phyloP scores from a whole-genome alignment of 352 stramenopile species.

The Thalassiosira gravida region DNA sequence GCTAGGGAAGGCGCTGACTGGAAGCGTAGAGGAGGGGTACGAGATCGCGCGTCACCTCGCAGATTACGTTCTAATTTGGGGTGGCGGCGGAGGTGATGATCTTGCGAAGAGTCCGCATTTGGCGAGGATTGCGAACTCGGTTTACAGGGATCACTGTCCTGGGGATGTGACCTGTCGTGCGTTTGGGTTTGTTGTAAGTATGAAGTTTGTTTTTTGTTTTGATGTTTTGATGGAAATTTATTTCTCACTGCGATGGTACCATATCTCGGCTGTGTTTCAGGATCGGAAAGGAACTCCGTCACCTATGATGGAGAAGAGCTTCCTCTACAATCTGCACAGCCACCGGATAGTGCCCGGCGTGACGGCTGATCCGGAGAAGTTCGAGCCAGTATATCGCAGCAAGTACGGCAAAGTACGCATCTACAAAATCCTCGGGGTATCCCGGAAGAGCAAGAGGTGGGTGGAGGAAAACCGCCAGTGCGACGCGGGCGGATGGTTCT shows the following conservation, averaged over 20 bases:
- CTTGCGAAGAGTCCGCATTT: constrained; percentile 87
- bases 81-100: constrained; percentile 85
- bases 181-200: constrained; percentile 85
- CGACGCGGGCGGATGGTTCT: constrained; percentile 84
- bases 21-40: constrained; percentile 80
- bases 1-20: constrained; percentile 81
- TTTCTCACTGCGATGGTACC: not conserved
- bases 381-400: constrained; percentile 75
- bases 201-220: not conserved
- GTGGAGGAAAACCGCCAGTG: constrained; percentile 80
- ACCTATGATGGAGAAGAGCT: constrained; percentile 59
- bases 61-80: constrained; percentile 87
- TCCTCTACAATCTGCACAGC: constrained; percentile 85
- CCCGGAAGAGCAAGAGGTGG: constrained; percentile 85
- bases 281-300: constrained; percentile 10
- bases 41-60: constrained; percentile 85
- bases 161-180: constrained; percentile 81
- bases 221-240: too few relatives aligned
- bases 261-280: not conserved
- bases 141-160: too few relatives aligned
- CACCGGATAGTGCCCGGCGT: constrained; percentile 62
- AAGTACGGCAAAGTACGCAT: constrained; percentile 85
- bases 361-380: constrained; percentile 45
- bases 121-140: constrained; percentile 81
- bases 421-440: constrained; percentile 87